Base-by-base conservation (phyloP, 225 moss, liverwort and hornwort species). In the Bryum argenteum region DNA sequence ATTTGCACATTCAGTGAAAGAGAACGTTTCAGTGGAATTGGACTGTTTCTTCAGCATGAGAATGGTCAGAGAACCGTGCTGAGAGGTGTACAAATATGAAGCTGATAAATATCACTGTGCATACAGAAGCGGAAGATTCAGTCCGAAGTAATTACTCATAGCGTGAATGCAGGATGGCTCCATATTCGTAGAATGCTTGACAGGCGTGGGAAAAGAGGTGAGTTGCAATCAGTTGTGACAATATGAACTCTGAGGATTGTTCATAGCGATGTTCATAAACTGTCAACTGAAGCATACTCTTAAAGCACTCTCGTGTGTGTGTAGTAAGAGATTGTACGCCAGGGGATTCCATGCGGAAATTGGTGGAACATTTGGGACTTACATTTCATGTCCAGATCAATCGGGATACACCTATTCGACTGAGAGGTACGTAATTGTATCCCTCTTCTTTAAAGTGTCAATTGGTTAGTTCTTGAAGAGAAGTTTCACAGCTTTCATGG, bases 61-160 rank as follows among this genome's bases (percentile, higher is more conserved):
- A 33, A 33, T 33, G 33, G 17, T 48, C 1, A 48, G 15, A 16
- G 17, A 15, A 48, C 48, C 17, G 2, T 16, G 48, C 48, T 39
- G 52, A 24, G 16, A 54, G 40, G 15, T 3, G 37, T 39, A 40
- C 21, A 72, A 54, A 64, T 55, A 20, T 48, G 6, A 61, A 57
- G 70, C 83, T 83, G 71, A 81, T 81, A 68, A 69, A 19, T 37
- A 58, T 71, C 44, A 56, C 43, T 84, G 73, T 84, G 73, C 63
- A 67, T 78, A 74, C 88, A 94, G 94, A 96, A 93, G 77, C 86
- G 80, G 81, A 82, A 85, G 77, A 89, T 96, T 71, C 72, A 79
- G 61, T 72, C 77, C 74, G 79, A 85, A 79, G 93, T 87, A 71
- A 88, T 86, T 58, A 79, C 81, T 64, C 79, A 83, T 70, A 85